phyloP scores from a whole-genome alignment of 495 filamentous ascomycete species.

The Recurvomyces mirabilis region DNA sequence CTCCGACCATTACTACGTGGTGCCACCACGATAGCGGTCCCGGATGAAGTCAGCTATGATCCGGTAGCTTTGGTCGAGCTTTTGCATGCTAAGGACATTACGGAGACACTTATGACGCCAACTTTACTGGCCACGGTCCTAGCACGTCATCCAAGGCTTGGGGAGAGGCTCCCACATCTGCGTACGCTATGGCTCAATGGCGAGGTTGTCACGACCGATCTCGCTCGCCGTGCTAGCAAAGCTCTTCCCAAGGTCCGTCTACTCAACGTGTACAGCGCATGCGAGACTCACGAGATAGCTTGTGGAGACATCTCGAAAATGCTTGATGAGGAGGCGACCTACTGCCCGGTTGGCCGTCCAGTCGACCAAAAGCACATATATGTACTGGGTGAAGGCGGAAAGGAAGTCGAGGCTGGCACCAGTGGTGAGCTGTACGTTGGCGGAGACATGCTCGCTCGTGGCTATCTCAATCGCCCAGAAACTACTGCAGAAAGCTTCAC shows the following conservation, averaged over 20 bases:
- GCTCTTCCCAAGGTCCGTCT: slow-evolving; percentile 51
- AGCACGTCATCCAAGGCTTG: slow-evolving; percentile 46
- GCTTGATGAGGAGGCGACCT: slow-evolving; percentile 39
- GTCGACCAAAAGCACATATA: slow-evolving; percentile 48
- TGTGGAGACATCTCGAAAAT: slow-evolving; percentile 58
- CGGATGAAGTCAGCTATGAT: slow-evolving; percentile 59
- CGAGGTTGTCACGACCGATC: slow-evolving; percentile 58
- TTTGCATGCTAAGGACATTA: slow-evolving; percentile 44
- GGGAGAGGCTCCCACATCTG: slow-evolving; percentile 44
- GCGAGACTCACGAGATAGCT: slow-evolving; percentile 62
- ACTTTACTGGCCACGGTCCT: slow-evolving; percentile 56
- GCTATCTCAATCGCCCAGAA: slow-evolving; percentile 30
- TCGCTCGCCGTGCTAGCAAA: slow-evolving; percentile 48
- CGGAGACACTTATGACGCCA: slow-evolving; percentile 65
- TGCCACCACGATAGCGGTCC: slow-evolving; percentile 54
- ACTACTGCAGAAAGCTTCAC: slow-evolving; percentile 27
- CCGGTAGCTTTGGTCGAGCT: slow-evolving; percentile 55
- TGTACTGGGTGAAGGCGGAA: slow-evolving; percentile 46
- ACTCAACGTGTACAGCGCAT: slow-evolving; percentile 61
- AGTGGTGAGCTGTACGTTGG: slow-evolving; percentile 29
- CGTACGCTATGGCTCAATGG: slow-evolving; percentile 58
- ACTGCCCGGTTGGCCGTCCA: slow-evolving; percentile 52
- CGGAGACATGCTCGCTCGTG: slow-evolving; percentile 26
- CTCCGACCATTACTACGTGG: slow-evolving; percentile 55
- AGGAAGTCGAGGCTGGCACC: slow-evolving; percentile 34